These are phyloP conservation scores for Cryptosporidium andersoni DNA, from an alignment of 169 alveolate species.

Conservation along the genomic window DNA sequence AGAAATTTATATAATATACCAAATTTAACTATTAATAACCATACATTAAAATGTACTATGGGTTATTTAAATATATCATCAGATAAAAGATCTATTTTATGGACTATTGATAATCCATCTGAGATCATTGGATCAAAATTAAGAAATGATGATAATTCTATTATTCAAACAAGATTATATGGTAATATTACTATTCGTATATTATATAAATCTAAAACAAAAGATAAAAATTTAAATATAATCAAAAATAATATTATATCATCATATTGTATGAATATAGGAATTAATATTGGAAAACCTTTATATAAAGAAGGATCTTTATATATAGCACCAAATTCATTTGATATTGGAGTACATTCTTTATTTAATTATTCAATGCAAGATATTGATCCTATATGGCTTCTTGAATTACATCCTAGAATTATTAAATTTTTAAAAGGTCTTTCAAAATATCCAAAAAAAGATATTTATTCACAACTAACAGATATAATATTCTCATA, in stretches of 20 bases:
- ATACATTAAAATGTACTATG: conserved; percentile 27
- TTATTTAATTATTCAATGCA: conserved; percentile 17
- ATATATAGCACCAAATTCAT: conserved; percentile 51
- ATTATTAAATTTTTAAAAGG: conserved; percentile 10
- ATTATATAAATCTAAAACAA: conserved; percentile 20
- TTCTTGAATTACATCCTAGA: conserved; percentile 46
- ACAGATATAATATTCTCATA: conserved; percentile 30
- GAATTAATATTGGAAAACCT: conserved; percentile 14
- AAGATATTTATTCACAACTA: conserved; percentile 16
- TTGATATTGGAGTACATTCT: conserved; percentile 27
- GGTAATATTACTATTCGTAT: conserved; percentile 35
- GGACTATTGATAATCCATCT: conserved; percentile 37
- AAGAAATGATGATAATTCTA: background rate
- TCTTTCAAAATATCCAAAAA: background rate
- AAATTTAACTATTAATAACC: conserved; percentile 30
- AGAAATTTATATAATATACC: conserved; percentile 11
- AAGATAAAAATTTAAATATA: background rate
- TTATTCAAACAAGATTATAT: conserved; percentile 33
- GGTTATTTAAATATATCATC: conserved; percentile 14
- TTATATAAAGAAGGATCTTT: background rate
- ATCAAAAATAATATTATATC: background rate
- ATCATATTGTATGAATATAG: conserved; percentile 28
- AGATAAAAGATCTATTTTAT: conserved; percentile 36
- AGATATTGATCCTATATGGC: conserved; percentile 50
- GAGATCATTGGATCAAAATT: conserved; percentile 2